A percentile compares a stretch with the other conserved stretches of the same genome.
Conservation (phyloP, 2,329 filamentous ascomycete genomes). For the Geosmithia morbida region DNA sequence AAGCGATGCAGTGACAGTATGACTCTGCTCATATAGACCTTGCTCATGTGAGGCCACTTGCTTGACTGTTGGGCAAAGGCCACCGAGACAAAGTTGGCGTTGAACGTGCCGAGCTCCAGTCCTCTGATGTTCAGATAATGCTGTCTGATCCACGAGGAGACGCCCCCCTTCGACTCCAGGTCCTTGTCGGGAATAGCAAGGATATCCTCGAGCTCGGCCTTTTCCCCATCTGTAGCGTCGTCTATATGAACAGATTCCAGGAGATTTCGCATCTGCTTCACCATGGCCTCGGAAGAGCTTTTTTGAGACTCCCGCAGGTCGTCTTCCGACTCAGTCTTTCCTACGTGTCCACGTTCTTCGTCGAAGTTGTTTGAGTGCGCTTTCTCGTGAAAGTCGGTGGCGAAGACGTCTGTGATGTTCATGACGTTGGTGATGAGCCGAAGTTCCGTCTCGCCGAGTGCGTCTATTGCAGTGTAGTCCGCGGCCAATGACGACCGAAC, state of each 20-base stretch:
- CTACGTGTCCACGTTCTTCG: conserved; percentile 1
- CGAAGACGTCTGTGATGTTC: conserved; percentile 21
- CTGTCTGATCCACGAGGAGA: not conserved
- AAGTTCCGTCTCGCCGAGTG: conserved; percentile 4
- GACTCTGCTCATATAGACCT: conserved; percentile 11
- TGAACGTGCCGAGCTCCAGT: conserved; percentile 14
- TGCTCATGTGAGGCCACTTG: conserved; percentile 35
- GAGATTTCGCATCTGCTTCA: not conserved
- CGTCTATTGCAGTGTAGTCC: conserved; percentile 11
- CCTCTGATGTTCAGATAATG: conserved; percentile 1
- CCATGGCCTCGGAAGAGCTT: not conserved
- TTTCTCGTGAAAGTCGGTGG: conserved; percentile 1
- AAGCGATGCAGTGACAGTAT: conserved; percentile 14
- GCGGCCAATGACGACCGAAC: conserved; percentile 8
- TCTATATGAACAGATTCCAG: not conserved
- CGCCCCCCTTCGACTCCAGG: not conserved
- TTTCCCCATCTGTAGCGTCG: not conserved
- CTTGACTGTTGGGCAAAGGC: conserved; percentile 37
- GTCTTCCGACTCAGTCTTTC: not conserved
- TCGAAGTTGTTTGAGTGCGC: conserved; percentile 2
- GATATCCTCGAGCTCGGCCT: not conserved
- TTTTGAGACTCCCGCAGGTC: not conserved
- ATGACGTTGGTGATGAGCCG: conserved; percentile 23
- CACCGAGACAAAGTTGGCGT: conserved; percentile 21
- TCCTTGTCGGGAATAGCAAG: not conserved